Evolutionary conservation across 768 basidiomycete species (phyloP).

Genomic region (Roridomyces roridus): DNA sequence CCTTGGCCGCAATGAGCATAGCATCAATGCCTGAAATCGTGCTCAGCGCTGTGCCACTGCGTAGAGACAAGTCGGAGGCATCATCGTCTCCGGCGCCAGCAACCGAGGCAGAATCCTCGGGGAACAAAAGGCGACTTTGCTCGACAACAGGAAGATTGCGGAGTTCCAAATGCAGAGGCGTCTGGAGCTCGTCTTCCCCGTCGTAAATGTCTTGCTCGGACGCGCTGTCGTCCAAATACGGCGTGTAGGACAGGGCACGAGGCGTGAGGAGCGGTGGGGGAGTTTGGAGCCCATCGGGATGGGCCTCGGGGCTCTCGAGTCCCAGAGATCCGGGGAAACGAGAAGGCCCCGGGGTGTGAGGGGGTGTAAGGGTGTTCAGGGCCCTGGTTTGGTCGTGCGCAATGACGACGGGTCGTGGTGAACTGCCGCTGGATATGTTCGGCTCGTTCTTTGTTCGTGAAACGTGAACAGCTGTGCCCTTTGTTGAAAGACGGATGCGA

Average conservation of each 20-base stretch:
- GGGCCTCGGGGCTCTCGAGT: not conserved
- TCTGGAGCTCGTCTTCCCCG: constrained; percentile 20
- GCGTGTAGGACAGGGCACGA: not conserved
- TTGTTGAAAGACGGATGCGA: not conserved
- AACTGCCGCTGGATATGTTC: not conserved
- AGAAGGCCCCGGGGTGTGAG: not conserved
- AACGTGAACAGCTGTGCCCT: too few relatives aligned
- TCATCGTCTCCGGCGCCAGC: not conserved
- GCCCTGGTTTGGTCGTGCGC: not conserved
- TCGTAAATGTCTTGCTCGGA: not conserved
- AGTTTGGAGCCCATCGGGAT: constrained; percentile 13
- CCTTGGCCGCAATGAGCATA: constrained; percentile 25
- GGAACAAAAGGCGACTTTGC: not conserved
- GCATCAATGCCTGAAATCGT: constrained; percentile 15
- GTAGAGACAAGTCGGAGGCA: constrained; percentile 4
- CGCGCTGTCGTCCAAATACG: not conserved
- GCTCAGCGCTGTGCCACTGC: constrained; percentile 14
- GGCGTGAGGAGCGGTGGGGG: not conserved
- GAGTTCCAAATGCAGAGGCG: constrained; percentile 13
- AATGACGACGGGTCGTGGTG: not conserved
- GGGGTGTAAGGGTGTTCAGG: constrained; percentile 2
- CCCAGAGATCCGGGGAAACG: not conserved
- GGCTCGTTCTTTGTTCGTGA: too few relatives aligned
- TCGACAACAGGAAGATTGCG: constrained; percentile 4
- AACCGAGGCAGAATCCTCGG: not conserved